phyloP scores from a whole-genome alignment of 805 yeast genomes.

The Yarrowia deformans region DNA sequence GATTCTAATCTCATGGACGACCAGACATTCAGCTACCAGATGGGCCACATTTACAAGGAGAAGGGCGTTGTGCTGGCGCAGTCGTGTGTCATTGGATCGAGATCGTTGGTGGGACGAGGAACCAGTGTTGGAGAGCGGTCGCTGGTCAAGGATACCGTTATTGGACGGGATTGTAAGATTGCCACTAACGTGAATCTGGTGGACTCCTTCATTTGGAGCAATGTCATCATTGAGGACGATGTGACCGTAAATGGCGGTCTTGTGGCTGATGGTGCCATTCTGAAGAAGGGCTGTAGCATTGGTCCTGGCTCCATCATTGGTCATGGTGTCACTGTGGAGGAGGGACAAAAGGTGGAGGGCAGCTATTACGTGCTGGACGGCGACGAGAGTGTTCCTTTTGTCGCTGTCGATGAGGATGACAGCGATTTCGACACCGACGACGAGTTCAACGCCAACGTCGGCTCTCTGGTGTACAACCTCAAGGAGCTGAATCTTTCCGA shows the following conservation, averaged over 20 bases:
- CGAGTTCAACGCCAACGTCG: slow-evolving; percentile 37
- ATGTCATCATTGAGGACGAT: slow-evolving; percentile 73
- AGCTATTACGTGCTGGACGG: slow-evolving; percentile 49
- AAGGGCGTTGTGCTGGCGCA: slow-evolving; percentile 88
- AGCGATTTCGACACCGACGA: slow-evolving; percentile 41
- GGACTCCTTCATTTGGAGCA: slow-evolving; percentile 88
- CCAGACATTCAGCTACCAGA: slow-evolving; percentile 79
- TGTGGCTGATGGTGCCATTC: slow-evolving; percentile 67
- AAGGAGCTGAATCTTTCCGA: slow-evolving; percentile 49
- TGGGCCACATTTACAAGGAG: slow-evolving; percentile 89
- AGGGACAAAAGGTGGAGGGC: slow-evolving; percentile 50
- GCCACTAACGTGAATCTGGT: slow-evolving; percentile 76
- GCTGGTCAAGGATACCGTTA: slow-evolving; percentile 68
- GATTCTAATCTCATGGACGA: slow-evolving; percentile 77
- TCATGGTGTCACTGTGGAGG: slow-evolving; percentile 70
- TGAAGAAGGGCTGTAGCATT: slow-evolving; percentile 62
- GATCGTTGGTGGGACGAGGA: slow-evolving; percentile 82
- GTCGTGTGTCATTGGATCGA: slow-evolving; percentile 81
- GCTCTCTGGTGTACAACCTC: slow-evolving; percentile 46
- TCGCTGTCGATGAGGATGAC: slow-evolving; percentile 50
- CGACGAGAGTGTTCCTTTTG: slow-evolving; percentile 48
- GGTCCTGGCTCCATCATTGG: slow-evolving; percentile 83
- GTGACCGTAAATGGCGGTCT: slow-evolving; percentile 66
- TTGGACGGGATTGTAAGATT: slow-evolving; percentile 86
- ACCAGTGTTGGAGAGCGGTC: slow-evolving; percentile 81